Evolutionary conservation across 2,329 filamentous ascomycete species (phyloP), one percentile per base, ranked within the genome.

Genomic region (Cercospora janseana): DNA sequence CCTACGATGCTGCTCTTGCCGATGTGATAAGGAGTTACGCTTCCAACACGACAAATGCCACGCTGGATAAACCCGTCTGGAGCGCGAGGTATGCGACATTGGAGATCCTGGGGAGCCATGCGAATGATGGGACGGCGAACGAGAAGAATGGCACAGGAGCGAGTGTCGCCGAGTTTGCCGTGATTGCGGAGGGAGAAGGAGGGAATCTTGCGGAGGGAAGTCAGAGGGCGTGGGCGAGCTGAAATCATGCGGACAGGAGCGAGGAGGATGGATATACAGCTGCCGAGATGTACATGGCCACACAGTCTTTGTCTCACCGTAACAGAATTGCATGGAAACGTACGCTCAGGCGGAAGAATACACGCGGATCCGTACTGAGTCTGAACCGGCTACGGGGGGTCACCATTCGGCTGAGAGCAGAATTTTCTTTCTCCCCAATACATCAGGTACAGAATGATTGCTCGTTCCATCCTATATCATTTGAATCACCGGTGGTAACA

Each of bases 131-230:
- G 5, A 63, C 59, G 20, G 28, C 37, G 28, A 47, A 63, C 54
- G 54, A 60, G 52, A 40, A 16, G 9, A 63, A 72, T 55, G 66
- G 69, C 3, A 60, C 58, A 0, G 78, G 77, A 0, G 74, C 73
- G 2, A 79, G 74, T 29, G 77, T 81, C 1, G 77, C 75, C 12
- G 78, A 80, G 66, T 79, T 58, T 47, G 62, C 58, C 26, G 38
- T 68, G 34, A 51, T 67, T 27, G 61, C 57, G 15, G 35, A 1
- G 10, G 20, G 18, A 12, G 41, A 20, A 18, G 50, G 54, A 13
- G 42, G 47, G 26, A 54, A 53, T 29, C 20, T 55, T 24, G 42
- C 38, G 44, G 28, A 20, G 37, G 18, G 26, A 24, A 37, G 42
- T 24, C n/a, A 15, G 6, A 6, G 16, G 3, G 31, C 29, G n/a